Evolutionary conservation across 1,284 basidiomycete genomes (phyloP).

Genomic region (Phellopilus nigrolimitatus): DNA sequence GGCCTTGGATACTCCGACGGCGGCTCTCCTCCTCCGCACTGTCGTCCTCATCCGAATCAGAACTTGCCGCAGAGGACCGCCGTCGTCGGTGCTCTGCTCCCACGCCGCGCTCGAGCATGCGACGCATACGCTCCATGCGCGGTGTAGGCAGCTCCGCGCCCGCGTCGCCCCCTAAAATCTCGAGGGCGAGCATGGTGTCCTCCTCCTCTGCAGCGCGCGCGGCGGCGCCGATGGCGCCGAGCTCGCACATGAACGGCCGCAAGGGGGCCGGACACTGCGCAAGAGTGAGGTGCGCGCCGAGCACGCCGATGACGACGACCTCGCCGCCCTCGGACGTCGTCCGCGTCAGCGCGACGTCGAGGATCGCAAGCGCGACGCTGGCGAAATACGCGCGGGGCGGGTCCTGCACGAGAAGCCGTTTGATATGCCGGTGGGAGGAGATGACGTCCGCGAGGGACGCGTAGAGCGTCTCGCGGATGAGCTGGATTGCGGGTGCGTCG

Average conservation of each 20-base stretch:
- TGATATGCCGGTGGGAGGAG: constrained; percentile 47
- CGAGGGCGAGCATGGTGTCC: constrained; percentile 53
- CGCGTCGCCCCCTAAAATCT: constrained; percentile 40
- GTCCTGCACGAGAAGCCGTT: constrained; percentile 50
- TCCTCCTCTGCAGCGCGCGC: constrained; percentile 50
- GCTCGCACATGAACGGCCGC: constrained; percentile 63
- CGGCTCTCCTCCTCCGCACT: constrained; percentile 28
- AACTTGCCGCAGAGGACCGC: not conserved
- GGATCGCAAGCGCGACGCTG: constrained; percentile 65
- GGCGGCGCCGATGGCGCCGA: constrained; percentile 49
- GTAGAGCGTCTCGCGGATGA: constrained; percentile 80
- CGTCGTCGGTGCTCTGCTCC: constrained; percentile 17
- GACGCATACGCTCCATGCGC: constrained; percentile 55
- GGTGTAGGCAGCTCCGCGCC: constrained; percentile 37
- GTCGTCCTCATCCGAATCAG: constrained; percentile 44
- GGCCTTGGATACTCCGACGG: constrained; percentile 49
- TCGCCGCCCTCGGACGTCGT: constrained; percentile 1
- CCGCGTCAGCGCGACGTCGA: constrained; percentile 51
- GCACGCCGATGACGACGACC: constrained; percentile 31
- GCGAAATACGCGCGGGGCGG: constrained; percentile 73
- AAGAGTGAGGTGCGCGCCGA: constrained; percentile 52
- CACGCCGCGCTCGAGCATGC: constrained; percentile 46
- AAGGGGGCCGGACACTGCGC: constrained; percentile 54
- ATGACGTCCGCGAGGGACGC: constrained; percentile 69
- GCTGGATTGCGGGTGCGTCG: constrained; percentile 57